phyloP scores from a whole-genome alignment of 2,329 filamentous ascomycete genomes.

The Aureobasidium sp. region DNA sequence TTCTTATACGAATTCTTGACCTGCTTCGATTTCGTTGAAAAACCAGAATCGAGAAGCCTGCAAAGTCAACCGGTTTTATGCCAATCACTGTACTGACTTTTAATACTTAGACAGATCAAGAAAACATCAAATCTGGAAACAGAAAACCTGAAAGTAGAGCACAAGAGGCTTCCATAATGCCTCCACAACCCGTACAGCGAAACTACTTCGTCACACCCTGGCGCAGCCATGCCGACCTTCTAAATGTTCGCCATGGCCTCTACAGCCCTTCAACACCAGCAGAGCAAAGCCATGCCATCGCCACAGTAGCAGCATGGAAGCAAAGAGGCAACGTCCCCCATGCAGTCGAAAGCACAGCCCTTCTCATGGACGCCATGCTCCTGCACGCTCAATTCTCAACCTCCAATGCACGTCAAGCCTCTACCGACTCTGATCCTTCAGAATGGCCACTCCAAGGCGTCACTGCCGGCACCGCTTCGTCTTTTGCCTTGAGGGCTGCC shows the following conservation, averaged over 20 bases:
- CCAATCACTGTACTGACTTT: not conserved
- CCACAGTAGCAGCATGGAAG: constrained; percentile 47
- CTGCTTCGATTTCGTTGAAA: not conserved
- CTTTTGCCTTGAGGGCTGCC: constrained; percentile 47
- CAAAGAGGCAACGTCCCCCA: constrained; percentile 68
- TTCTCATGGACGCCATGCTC: constrained; percentile 62
- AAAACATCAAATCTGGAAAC: not conserved
- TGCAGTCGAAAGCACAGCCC: constrained; percentile 69
- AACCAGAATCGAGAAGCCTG: not conserved
- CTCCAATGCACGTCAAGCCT: constrained; percentile 45
- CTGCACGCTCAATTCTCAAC: constrained; percentile 59
- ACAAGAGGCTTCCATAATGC: not conserved
- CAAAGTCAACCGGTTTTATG: not conserved
- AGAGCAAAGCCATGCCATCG: constrained; percentile 19
- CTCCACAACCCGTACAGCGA: not conserved
- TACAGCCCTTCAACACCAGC: constrained; percentile 43
- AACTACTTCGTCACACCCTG: constrained; percentile 65
- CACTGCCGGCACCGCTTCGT: not conserved
- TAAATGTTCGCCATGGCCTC: constrained; percentile 58
- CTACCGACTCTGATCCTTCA: constrained; percentile 42
- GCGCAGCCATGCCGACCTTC: constrained; percentile 59
- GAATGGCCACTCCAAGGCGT: not conserved
- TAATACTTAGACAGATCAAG: not conserved
- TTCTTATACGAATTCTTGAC: not conserved
- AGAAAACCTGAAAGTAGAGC: not conserved